A percentile compares a stretch with the other conserved stretches of the same genome.
These are phyloP conservation scores for Litsea cubeba DNA, from an alignment of 164 flowering plant species.

Conservation along the genomic window DNA sequence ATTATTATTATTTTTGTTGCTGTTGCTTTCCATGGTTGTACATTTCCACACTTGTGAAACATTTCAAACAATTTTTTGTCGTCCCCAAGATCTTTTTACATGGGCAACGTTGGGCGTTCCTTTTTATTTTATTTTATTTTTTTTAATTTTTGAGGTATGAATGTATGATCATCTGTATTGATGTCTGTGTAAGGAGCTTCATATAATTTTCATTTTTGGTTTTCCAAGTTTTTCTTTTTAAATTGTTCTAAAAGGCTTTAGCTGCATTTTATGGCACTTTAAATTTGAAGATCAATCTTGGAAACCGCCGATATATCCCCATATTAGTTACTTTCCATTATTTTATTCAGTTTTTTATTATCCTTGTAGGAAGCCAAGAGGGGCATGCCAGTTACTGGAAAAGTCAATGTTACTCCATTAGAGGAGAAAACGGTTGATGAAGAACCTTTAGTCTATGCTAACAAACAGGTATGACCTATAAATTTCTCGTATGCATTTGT, in stretches of 20 bases:
- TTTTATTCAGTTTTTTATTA: no score
- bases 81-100: neutral
- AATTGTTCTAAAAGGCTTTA: neutral
- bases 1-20: neutral
- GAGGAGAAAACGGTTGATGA: constrained; percentile 77
- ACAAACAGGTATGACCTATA: constrained; percentile 56
- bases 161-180: no score
- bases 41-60: no score
- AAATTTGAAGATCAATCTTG: neutral
- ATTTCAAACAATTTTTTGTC: neutral
- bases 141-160: neutral
- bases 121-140: no score
- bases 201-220: no score
- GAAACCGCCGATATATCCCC: neutral
- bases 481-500: neutral
- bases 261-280: neutral
- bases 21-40: neutral
- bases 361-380: constrained; percentile 59
- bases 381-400: constrained; percentile 67
- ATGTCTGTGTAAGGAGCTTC: neutral
- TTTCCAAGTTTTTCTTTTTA: neutral
- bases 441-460: constrained; percentile 73
- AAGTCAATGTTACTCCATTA: constrained; percentile 43
- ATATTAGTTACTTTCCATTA: no score
- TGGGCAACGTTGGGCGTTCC: neutral